phyloP scores from a whole-genome alignment of 2,329 filamentous ascomycete genomes.

The Peltaster fructicola region DNA sequence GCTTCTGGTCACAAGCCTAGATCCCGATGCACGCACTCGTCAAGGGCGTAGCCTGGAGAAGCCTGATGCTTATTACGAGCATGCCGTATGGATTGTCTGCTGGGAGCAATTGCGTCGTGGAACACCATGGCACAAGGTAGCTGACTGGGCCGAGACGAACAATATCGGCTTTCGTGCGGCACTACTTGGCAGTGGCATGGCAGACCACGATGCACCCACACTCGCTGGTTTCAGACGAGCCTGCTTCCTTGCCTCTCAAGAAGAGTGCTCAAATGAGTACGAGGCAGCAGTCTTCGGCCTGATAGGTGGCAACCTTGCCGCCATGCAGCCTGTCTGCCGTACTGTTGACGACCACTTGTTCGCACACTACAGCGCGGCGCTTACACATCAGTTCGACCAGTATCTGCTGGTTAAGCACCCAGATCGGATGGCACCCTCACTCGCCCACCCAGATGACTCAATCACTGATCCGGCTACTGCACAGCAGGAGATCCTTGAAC shows the following conservation, averaged over 20 bases:
- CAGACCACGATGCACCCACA: conserved; percentile 28
- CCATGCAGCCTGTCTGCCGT: conserved; percentile 58
- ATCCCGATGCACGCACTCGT: conserved; percentile 74
- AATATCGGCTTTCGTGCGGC: conserved; percentile 82
- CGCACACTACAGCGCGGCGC: conserved; percentile 68
- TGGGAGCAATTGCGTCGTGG: conserved; percentile 84
- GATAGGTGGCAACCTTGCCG: conserved; percentile 66
- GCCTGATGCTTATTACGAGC: conserved; percentile 76
- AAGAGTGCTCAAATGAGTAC: conserved; percentile 53
- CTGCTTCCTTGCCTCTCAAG: conserved; percentile 52
- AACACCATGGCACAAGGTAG: conserved; percentile 53
- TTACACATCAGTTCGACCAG: conserved; percentile 62
- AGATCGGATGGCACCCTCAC: conserved; percentile 33
- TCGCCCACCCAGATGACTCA: conserved; percentile 48
- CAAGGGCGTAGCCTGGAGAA: conserved; percentile 61
- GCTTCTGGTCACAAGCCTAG: conserved; percentile 66
- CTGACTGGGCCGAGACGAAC: conserved; percentile 70
- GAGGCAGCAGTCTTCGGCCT: conserved; percentile 83
- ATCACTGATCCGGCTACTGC: conserved; percentile 30
- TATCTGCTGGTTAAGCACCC: conserved; percentile 44
- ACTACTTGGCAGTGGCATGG: conserved; percentile 49
- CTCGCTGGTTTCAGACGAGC: conserved; percentile 47
- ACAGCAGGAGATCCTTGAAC: conserved; percentile 19
- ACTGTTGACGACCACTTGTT: conserved; percentile 80
- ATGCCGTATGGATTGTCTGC: conserved; percentile 81